Base-by-base conservation (phyloP, 2,329 filamentous ascomycete species). In the Beauveria sp. region DNA sequence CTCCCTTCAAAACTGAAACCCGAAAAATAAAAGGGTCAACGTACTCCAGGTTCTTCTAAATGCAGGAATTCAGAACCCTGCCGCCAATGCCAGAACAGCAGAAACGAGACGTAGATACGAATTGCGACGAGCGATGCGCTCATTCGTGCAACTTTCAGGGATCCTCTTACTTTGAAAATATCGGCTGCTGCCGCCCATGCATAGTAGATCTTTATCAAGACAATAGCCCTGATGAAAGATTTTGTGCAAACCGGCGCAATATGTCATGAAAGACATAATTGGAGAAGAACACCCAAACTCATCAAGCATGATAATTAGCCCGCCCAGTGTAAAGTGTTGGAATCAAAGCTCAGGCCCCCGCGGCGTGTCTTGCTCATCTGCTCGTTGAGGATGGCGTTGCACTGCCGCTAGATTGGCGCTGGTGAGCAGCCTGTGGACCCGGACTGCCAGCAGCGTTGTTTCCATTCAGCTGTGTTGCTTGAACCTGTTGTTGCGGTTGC, bases 391-490 rank as follows among this genome's bases (percentile, higher is more conserved):
- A 59, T 34, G 74, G 74, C 9, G 75, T 77, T 41, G 73, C 75
- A 46, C 75, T 77, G 44, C 73, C 72, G 47, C 75, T 77, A 16
- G 73, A 65, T 58, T 76, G 72, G 43, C 75, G 72, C 43, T 68
- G 65, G n/a, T 65, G 66, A 24, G 63, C 51, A 61, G 63, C 28
- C 47, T 22, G 61, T 14, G 61, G 54, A 20, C 44, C 34, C 30
- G 61, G 61, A 20, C 61, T 62, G 12, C 55, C 61, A 28, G 50
- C 48, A 16, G 51, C 47, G 28, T 37, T 55, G 37, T 55, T 48
- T 51, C 62, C 46, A 8, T 51, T 30, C 16, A 52, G 53, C 51
- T 63, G 60, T 40, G 61, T 43, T 22, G 22, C 55, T 26, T 63
- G 64, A n/a, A 59, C 55, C 28, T 63, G 63, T 34, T 59, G 64